Base-by-base conservation (phyloP, 192 early-diverging fungal genomes). In the Podila clonocystis region DNA sequence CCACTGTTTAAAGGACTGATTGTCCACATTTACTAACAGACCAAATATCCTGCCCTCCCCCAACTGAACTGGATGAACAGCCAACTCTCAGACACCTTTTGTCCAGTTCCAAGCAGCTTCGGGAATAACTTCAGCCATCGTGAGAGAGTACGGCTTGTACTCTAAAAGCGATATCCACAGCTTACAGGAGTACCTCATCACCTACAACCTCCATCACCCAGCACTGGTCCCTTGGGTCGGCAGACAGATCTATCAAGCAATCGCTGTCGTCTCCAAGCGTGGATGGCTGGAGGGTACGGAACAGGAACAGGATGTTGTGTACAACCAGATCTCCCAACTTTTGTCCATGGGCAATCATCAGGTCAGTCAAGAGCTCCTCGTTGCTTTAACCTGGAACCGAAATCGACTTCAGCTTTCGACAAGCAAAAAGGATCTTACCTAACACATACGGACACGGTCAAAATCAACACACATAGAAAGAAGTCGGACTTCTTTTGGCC, bases 191-290 rank as follows among this genome's bases (percentile, higher is more conserved):
- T 93, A 87, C 63, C 64, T 93, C 30, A 77, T 91, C 38, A 82
- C 83, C 17, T 92, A 87, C 62, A 89, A 82, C 65, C 70, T 90
- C 13, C 76, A 89, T 24, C 82, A 83, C 17, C 76, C 85, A 41
- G 87, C 89, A 15, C 50, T 91, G 13, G 70, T 74, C 24, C 84
- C 84, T 11, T 91, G 87, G 68, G 89, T 89, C 8, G 82, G 83
- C 31, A 87, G 89, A 60, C 84, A 87, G 62, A 64, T 91, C 9
- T 77, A 91, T 19, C 76, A 87, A 57, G 84, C 89, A 8, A 83
- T 91, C 30, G 82, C 92, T 38, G 83, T 92, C 7, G 88, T 92
- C 62, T 89, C 87, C 13, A 93, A 93, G 67, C 83, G 91, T 34
- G 87, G 91, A 24, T 89, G 88, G 68, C 78, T 91, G 38, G 91